Percentiles rank a stretch among this genome's conserved stretches.
Conservation (phyloP, 176 grass and related monocot species). For the Thalia dealbata region DNA sequence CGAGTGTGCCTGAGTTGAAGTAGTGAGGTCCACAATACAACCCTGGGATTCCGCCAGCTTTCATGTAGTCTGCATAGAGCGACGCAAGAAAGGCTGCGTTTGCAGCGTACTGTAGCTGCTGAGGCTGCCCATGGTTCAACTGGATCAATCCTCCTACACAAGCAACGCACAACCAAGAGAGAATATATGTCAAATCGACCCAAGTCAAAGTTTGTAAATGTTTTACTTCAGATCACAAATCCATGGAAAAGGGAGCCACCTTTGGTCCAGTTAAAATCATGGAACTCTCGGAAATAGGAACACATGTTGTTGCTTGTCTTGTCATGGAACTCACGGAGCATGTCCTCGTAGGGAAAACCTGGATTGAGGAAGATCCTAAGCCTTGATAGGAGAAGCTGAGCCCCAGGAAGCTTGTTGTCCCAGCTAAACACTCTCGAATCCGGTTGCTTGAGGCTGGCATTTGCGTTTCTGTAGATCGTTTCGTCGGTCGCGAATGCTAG, state of each 20-base stretch:
- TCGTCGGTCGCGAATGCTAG: constrained; percentile 8
- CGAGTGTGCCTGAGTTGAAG: neutral
- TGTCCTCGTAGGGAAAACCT: constrained; percentile 16
- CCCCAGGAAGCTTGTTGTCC: constrained; percentile 28
- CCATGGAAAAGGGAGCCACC: neutral
- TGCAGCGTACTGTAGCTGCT: constrained; percentile 4
- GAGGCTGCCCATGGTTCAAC: constrained; percentile 15
- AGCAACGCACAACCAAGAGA: neutral
- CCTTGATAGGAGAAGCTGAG: constrained; percentile 20
- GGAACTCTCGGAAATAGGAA: neutral
- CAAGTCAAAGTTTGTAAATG: no score
- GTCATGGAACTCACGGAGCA: constrained; percentile 10
- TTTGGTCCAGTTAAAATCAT: constrained; percentile 20
- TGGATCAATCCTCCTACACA: constrained; percentile 13
- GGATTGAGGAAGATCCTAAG: constrained; percentile 16
- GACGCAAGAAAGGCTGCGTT: constrained; percentile 23
- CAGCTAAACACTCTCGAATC: constrained; percentile 19
- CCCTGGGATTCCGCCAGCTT: constrained; percentile 2
- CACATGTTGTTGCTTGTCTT: constrained; percentile 15
- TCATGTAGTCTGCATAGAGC: constrained; percentile 22
- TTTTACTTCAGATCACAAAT: no score
- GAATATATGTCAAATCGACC: no score
- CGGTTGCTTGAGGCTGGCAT: neutral
- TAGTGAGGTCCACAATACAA: constrained; percentile 18
- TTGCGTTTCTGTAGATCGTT: neutral